phyloP scores from a whole-genome alignment of 768 basidiomycete species.

The Mycena indigotica region DNA sequence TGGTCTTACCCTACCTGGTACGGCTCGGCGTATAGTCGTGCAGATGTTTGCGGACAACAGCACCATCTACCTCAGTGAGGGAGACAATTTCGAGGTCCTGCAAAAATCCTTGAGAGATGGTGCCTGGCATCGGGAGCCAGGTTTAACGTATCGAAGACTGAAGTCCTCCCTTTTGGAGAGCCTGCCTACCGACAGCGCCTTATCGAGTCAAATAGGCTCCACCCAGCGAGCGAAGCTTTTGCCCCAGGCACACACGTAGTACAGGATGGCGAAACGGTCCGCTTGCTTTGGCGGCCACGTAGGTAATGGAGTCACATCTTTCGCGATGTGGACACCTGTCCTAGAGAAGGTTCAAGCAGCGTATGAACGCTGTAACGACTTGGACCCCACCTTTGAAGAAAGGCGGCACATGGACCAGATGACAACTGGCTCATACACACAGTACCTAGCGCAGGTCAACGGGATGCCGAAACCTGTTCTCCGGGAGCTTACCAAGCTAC shows the following conservation, averaged over 20 bases:
- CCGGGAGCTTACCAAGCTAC: conserved; percentile 20
- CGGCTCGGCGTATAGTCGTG: conserved; percentile 25
- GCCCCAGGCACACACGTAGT: conserved; percentile 28
- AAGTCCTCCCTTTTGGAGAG: conserved; percentile 37
- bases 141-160: conserved; percentile 45
- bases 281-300: conserved; percentile 35
- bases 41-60: conserved; percentile 47
- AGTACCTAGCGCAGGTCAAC: conserved; percentile 38
- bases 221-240: conserved; percentile 1
- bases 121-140: conserved; percentile 40
- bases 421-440: conserved; percentile 33
- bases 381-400: conserved; percentile 33
- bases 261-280: conserved; percentile 27
- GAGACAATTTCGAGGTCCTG: conserved; percentile 29
- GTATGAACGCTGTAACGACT: conserved; percentile 27
- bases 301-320: conserved; percentile 29
- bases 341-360: conserved; percentile 28
- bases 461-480: conserved; percentile 35
- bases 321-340: conserved; percentile 27
- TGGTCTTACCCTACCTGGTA: conserved; percentile 27
- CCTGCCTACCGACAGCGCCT: conserved; percentile 17
- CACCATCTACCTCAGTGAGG: conserved; percentile 33
- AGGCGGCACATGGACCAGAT: conserved; percentile 28
- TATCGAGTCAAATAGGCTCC: conserved; percentile 1
- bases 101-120: conserved; percentile 37